A percentile compares a stretch with the other conserved stretches of the same genome.
Conservation (phyloP, 192 early-diverging fungal genomes). For the Dissophora globulifera region DNA sequence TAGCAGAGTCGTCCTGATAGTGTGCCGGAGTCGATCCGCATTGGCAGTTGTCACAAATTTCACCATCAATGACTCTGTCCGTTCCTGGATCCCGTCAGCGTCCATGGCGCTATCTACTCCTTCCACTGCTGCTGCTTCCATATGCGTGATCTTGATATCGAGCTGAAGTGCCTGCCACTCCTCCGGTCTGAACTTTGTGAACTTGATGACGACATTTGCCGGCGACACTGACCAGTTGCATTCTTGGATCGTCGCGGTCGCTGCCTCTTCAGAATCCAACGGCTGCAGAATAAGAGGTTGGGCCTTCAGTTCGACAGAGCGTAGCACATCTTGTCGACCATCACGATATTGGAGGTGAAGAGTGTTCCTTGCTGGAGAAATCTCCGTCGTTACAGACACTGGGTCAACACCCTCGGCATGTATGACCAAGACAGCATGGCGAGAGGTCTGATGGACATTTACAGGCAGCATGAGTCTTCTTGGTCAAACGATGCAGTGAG, state of each 20-base stretch:
- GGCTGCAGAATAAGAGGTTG: constrained; percentile 4
- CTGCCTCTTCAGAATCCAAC: background rate
- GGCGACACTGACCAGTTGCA: constrained; percentile 6
- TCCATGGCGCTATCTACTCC: background rate
- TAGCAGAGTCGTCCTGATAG: constrained; percentile 9
- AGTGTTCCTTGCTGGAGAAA: background rate
- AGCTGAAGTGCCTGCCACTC: constrained; percentile 38
- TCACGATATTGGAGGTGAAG: background rate
- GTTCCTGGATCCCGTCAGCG: background rate
- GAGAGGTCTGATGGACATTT: constrained; percentile 30
- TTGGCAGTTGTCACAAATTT: constrained; percentile 26
- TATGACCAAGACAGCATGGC: constrained; percentile 36
- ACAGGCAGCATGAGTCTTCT: constrained; percentile 13
- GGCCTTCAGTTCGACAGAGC: background rate
- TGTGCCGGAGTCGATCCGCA: background rate
- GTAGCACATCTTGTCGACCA: background rate
- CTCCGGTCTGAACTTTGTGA: background rate
- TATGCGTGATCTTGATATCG: background rate
- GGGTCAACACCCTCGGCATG: constrained; percentile 15
- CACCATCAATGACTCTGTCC: background rate
- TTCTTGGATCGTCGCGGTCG: background rate
- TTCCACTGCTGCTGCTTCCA: too few species aligned
- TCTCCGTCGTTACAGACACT: constrained; percentile 1
- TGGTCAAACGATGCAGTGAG: too few species aligned
- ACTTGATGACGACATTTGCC: constrained; percentile 30